phyloP scores from a whole-genome alignment of 108 stramenopile species.

The Nitzschia palea region DNA sequence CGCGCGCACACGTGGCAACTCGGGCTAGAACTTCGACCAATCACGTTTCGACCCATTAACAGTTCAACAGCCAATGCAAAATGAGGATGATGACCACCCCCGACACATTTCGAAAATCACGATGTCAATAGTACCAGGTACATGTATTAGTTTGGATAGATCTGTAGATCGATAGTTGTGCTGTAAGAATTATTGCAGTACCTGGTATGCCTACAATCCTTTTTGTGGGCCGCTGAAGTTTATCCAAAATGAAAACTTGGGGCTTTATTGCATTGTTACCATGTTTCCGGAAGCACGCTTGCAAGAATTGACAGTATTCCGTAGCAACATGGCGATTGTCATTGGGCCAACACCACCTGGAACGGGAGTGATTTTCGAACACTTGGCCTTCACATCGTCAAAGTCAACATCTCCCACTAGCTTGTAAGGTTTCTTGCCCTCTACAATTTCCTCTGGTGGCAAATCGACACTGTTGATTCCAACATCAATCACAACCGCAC shows the following conservation, averaged over 20 bases:
- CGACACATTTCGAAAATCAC: no score
- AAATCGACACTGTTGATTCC: conserved; percentile 95
- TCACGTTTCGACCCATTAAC: no score
- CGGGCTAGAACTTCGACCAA: no score
- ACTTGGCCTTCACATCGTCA: conserved; percentile 62
- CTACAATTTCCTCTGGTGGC: conserved; percentile 42
- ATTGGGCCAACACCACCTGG: conserved; percentile 99
- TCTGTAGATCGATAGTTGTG: no score
- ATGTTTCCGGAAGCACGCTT: conserved; percentile 20
- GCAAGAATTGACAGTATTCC: conserved; percentile 91
- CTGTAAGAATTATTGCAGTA: no score
- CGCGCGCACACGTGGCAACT: no score
- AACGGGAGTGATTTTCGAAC: conserved; percentile 93
- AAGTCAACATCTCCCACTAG: conserved; percentile 97
- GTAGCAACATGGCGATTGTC: conserved; percentile 98
- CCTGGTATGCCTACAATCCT: no score
- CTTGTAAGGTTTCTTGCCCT: conserved; percentile 69
- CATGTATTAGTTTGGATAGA: no score
- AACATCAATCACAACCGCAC: conserved; percentile 97
- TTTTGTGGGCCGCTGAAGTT: neutral
- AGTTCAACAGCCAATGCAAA: no score
- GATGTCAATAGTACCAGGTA: no score
- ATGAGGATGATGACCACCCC: no score
- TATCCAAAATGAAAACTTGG: neutral
- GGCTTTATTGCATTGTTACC: conserved; percentile 3